A percentile compares a stretch with the other conserved stretches of the same genome.
phyloP scores from a whole-genome alignment of 2,329 filamentous ascomycete species.

The Helotiales sp. region DNA sequence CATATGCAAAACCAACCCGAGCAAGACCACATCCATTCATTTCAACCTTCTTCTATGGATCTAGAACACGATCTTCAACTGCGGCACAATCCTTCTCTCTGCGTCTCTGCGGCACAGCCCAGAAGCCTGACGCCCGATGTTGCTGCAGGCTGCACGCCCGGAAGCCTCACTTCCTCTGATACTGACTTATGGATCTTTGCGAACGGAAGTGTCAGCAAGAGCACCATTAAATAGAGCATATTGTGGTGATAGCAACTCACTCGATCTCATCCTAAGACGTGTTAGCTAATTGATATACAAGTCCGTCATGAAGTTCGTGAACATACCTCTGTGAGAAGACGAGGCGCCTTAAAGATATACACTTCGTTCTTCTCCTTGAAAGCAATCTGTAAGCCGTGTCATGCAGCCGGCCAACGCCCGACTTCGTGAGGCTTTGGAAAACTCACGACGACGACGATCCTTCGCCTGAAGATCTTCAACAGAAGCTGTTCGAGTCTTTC shows the following conservation, averaged over 20 bases:
- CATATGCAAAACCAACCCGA: neutral
- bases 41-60: neutral
- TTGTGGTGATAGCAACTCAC: neutral
- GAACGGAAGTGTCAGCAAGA: neutral
- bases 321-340: conserved; percentile 8
- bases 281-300: neutral
- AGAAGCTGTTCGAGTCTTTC: conserved; percentile 5
- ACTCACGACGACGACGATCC: conserved; percentile 8
- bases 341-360: conserved; percentile 5
- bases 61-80: neutral
- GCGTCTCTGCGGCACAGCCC: neutral
- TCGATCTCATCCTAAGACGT: conserved; percentile 4
- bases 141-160: neutral
- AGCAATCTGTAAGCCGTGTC: neutral
- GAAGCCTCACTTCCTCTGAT: neutral
- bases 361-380: conserved; percentile 6
- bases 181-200: conserved; percentile 1
- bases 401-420: neutral
- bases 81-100: neutral
- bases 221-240: neutral
- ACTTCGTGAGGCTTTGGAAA: neutral
- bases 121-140: neutral
- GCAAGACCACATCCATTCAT: neutral
- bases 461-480: conserved; percentile 1
- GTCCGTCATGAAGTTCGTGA: neutral